Evolutionary conservation across 1,139 yeast species (phyloP), one percentile per base, ranked within the genome.

Genomic region (Yamadazyma diospyri): DNA sequence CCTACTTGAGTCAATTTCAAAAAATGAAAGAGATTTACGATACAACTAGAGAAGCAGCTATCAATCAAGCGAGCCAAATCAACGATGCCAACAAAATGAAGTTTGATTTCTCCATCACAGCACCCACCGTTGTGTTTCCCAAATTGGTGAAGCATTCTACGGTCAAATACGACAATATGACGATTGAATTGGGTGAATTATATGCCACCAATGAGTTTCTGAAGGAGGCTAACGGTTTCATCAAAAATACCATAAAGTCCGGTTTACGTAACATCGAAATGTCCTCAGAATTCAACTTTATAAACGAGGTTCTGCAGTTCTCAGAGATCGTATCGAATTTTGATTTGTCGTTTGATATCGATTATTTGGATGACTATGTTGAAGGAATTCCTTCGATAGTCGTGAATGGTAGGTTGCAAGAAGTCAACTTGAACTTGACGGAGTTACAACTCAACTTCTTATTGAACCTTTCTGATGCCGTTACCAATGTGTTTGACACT

Each of bases 21-120:
- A 75, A 75, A 46, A 87, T 92, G 96, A 92, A 92, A 55, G 78
- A 78, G 2, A 69, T 89, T 11, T 92, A 83, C 54, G 98, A 92
- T 48, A 66, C 76, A 12, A 95, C 97, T 0, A 72, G 98, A 40
- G 87, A 83, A 47, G 86, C 89, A 9, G 97, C 97, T 0, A 61
- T 69, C 6, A 62, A 64, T 36, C 81, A 78, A 50, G 88, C 89
- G 2, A 71, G 62, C 36, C 84, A 73, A 47, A 75, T 81, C 33
- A 81, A 81, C 36, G 70, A 68, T 42, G 78, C 84, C 1, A 72
- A 64, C 30, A 73, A 71, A 43, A 78, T 87, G 56, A 79, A 79
- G 43, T 75, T 92, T 50, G 84, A 88, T 48, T 59, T 94, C 20
- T 58, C 77, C 14, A 66, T 92, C 10, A 72, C 76, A 33, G 88